Evolutionary conservation across 345 rosid species (phyloP), one percentile per base, ranked within the genome.

Genomic region (Lumnitzera littorea): DNA sequence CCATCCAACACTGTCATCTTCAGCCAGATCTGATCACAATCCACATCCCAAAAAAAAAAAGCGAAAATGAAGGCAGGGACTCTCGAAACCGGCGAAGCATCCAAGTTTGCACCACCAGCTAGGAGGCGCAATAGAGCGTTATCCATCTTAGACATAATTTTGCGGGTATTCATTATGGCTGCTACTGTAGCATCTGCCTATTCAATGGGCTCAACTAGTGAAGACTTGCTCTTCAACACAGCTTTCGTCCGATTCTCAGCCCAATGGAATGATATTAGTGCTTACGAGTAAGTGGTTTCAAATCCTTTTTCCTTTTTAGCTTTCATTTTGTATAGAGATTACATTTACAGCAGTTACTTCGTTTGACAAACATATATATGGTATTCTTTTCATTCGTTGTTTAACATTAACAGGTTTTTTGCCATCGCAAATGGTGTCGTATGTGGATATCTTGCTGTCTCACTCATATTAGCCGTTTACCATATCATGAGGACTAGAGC

Each of bases 191-290:
- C 57, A 7, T 48, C 67, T 9, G 60, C 67, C 2, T 27, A 58
- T 3, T 47, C 84, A 72, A 87, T 87, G 96, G 96, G 76, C 12
- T 87, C 91, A 14, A 66, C 87, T 2, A 36, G 64, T n/a, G 66
- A 85, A 73, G 85, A 92, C 4, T 76, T 85, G 15, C 70, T 83
- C 58, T 63, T 78, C 69, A 66, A 79, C 71, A 48, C 87, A 47
- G 85, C 71, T n/a, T 69, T 73, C 67, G 15, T 75, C 56, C 74
- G 58, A 55, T 74, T 81, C 66, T 78, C 57, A n/a, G 88, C 83
- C 6, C 58, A 75, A 23, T 87, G 78, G 51, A 65, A 60, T 13
- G 91, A 85, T 69, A 80, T 84, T 50, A 91, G 85, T 5, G 50
- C 80, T 12, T 77, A 87, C 68, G 67, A 65, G 88, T 85, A 77